These are phyloP conservation scores for Pichia manshurica DNA, from an alignment of 805 yeast genomes.

Conservation along the genomic window DNA sequence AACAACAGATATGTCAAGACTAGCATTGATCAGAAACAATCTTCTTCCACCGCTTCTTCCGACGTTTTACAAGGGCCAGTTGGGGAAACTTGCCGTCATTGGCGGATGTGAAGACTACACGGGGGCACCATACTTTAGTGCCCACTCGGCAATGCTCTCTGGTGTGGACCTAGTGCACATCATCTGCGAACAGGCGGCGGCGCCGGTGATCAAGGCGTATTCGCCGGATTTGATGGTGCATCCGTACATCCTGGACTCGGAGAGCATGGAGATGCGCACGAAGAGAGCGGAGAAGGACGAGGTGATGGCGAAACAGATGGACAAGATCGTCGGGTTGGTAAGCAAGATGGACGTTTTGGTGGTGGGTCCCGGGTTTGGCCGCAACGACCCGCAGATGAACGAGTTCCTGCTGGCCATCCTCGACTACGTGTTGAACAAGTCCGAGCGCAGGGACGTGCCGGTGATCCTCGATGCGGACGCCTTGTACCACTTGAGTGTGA, in stretches of 20 bases:
- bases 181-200: constrained; percentile 78
- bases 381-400: constrained; percentile 58
- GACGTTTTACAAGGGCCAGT: constrained; percentile 81
- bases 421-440: constrained; percentile 36
- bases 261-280: constrained; percentile 15
- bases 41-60: constrained; percentile 74
- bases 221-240: constrained; percentile 96
- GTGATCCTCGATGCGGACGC: constrained; percentile 90
- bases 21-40: constrained; percentile 21
- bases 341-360: constrained; percentile 74
- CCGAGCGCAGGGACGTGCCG: constrained; percentile 52
- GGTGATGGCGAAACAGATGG: constrained; percentile 38
- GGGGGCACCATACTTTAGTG: constrained; percentile 92
- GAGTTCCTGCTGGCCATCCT: constrained; percentile 1
- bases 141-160: constrained; percentile 73
- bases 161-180: constrained; percentile 91
- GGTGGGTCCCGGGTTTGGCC: constrained; percentile 91
- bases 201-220: constrained; percentile 74
- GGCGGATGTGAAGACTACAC: constrained; percentile 97
- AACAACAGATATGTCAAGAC: background rate
- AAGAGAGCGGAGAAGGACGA: constrained; percentile 6
- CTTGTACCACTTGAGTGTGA: constrained; percentile 55
- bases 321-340: constrained; percentile 50
- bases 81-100: constrained; percentile 76
- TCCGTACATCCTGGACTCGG: constrained; percentile 63